Conservation (phyloP, 2,329 filamentous ascomycete species). For the Botrytis squamosa region DNA sequence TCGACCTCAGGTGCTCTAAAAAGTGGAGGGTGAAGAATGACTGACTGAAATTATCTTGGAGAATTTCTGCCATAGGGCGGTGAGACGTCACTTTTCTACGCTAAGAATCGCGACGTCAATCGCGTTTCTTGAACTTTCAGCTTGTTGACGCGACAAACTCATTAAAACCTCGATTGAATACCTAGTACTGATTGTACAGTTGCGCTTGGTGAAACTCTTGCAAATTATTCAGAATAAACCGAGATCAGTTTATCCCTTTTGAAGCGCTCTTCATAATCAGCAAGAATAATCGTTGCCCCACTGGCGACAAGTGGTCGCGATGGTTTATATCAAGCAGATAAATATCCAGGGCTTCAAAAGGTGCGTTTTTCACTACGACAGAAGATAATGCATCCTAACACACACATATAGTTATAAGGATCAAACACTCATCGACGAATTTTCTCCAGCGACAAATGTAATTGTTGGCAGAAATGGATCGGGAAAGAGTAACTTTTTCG, state of each 20-base stretch:
- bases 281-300: slow-evolving; percentile 23
- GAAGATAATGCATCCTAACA: slow-evolving; percentile 23
- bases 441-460: slow-evolving; percentile 95
- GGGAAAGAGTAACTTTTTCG: slow-evolving; percentile 99
- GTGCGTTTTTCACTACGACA: slow-evolving; percentile 48
- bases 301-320: slow-evolving; percentile 34
- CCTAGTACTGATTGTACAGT: not conserved
- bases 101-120: slow-evolving; percentile 20
- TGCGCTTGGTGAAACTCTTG: not conserved
- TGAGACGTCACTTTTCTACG: slow-evolving; percentile 7
- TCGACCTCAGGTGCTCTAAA: not conserved
- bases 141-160: slow-evolving; percentile 16
- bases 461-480: slow-evolving; percentile 99
- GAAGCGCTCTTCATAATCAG: slow-evolving; percentile 14
- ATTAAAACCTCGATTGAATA: slow-evolving; percentile 1
- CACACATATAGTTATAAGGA: slow-evolving; percentile 81
- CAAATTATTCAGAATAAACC: not conserved
- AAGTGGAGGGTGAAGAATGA: slow-evolving; percentile 8
- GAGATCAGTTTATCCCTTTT: not conserved
- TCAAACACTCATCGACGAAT: slow-evolving; percentile 97
- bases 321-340: slow-evolving; percentile 99
- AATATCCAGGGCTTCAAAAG: slow-evolving; percentile 99
- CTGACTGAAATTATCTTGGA: slow-evolving; percentile 14
- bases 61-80: slow-evolving; percentile 18
- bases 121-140: slow-evolving; percentile 19